Evolutionary conservation across 1,284 basidiomycete species (phyloP).

Genomic region (Mycena citricolor): DNA sequence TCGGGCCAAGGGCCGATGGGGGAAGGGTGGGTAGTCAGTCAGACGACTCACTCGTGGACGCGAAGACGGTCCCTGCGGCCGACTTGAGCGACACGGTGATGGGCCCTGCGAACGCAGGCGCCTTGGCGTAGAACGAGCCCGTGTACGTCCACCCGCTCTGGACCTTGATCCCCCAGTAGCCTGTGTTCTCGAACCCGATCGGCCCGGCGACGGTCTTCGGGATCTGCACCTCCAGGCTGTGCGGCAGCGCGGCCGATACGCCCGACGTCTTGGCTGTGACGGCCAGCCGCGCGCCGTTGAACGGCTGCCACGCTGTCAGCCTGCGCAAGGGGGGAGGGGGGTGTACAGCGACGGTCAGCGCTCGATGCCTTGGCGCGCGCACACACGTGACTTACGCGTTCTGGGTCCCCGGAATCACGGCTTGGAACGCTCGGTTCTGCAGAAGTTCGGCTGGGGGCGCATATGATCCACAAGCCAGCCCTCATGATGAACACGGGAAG

Average conservation of each 20-base stretch:
- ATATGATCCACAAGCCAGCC: constrained; percentile 21
- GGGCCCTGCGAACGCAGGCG: constrained; percentile 33
- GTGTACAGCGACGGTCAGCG: background rate
- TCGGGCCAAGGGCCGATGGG: too few relatives aligned
- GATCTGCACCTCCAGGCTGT: constrained; percentile 55
- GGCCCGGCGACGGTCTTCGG: constrained; percentile 43
- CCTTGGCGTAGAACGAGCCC: constrained; percentile 62
- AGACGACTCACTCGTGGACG: constrained; percentile 26
- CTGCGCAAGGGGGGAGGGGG: constrained; percentile 38
- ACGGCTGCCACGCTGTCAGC: constrained; percentile 53
- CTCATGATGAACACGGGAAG: constrained; percentile 36
- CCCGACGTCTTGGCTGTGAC: constrained; percentile 54
- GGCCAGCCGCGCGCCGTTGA: constrained; percentile 49
- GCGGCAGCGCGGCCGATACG: constrained; percentile 61
- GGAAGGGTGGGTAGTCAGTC: too few relatives aligned
- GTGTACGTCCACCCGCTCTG: constrained; percentile 57
- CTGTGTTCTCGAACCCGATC: constrained; percentile 62
- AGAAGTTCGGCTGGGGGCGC: constrained; percentile 37
- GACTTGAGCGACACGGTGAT: constrained; percentile 36
- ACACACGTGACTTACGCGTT: constrained; percentile 33
- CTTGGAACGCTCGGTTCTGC: constrained; percentile 60
- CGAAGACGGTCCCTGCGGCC: constrained; percentile 31
- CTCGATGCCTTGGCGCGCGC: too few relatives aligned
- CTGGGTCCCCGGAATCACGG: constrained; percentile 46
- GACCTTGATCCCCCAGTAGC: constrained; percentile 67